phyloP scores from a whole-genome alignment of 2,329 filamentous ascomycete species.

The Podosphaera fusca region DNA sequence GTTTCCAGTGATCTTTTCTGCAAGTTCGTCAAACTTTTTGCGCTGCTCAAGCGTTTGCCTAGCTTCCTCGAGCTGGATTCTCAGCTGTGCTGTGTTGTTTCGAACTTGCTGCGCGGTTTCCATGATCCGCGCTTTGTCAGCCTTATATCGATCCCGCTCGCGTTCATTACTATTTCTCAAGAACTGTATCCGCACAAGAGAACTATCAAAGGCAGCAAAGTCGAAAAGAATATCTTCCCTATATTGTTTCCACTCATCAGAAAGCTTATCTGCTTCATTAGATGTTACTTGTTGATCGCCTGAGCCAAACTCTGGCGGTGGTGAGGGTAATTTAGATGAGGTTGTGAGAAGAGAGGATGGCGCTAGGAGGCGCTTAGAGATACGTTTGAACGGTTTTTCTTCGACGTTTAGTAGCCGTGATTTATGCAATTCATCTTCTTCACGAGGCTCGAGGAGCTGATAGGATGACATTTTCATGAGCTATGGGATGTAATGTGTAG shows the following conservation, averaged over 20 bases:
- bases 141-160: slow-evolving; percentile 64
- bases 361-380: slow-evolving; percentile 57
- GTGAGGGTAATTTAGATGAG: slow-evolving; percentile 34
- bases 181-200: slow-evolving; percentile 70
- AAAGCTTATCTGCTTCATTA: slow-evolving; percentile 24
- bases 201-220: slow-evolving; percentile 70
- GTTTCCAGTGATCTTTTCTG: slow-evolving; percentile 68
- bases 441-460: slow-evolving; percentile 47
- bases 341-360: slow-evolving; percentile 39
- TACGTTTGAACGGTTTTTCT: slow-evolving; percentile 74
- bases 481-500: neutral
- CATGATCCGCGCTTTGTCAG: slow-evolving; percentile 58
- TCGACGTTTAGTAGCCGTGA: slow-evolving; percentile 71
- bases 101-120: slow-evolving; percentile 56
- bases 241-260: slow-evolving; percentile 39
- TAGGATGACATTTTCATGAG: slow-evolving; percentile 27
- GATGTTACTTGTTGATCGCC: slow-evolving; percentile 22
- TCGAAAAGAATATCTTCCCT: slow-evolving; percentile 70
- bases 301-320: slow-evolving; percentile 34
- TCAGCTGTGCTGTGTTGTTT: slow-evolving; percentile 48
- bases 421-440: slow-evolving; percentile 72
- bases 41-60: slow-evolving; percentile 53
- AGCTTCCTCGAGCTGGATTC: slow-evolving; percentile 53
- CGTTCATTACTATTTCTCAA: slow-evolving; percentile 60
- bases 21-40: slow-evolving; percentile 69